These are phyloP conservation scores for Suillus ampliporus DNA, from an alignment of 768 basidiomycete species.

Conservation along the genomic window DNA sequence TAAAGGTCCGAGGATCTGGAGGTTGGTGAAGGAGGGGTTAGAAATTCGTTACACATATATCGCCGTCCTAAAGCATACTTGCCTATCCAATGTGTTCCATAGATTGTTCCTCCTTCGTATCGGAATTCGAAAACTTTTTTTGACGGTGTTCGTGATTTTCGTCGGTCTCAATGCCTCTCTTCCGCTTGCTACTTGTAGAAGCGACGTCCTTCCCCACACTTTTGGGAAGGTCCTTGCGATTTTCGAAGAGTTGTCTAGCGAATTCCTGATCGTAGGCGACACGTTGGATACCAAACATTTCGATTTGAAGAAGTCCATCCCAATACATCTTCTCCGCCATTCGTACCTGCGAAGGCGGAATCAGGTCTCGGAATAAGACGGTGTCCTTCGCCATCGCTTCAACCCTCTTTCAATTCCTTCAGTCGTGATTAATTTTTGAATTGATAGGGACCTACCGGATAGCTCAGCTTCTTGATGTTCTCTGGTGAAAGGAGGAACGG, in stretches of 20 bases:
- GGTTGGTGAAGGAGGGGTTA: constrained; percentile 12
- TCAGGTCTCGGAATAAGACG: constrained; percentile 25
- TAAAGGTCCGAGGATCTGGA: constrained; percentile 47
- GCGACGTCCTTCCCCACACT: not conserved
- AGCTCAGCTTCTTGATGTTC: constrained; percentile 17
- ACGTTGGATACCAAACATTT: constrained; percentile 32
- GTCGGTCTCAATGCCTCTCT: not conserved
- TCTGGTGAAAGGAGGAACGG: constrained; percentile 21
- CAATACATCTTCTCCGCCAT: constrained; percentile 36
- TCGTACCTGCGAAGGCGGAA: constrained; percentile 28
- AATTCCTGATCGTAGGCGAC: constrained; percentile 24
- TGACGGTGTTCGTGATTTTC: not conserved
- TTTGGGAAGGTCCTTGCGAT: constrained; percentile 2
- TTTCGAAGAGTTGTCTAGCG: constrained; percentile 18
- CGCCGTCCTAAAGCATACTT: not conserved
- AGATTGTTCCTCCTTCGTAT: not conserved
- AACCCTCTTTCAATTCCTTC: constrained; percentile 23
- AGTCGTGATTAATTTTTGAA: constrained; percentile 4
- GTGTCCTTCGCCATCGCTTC: constrained; percentile 21
- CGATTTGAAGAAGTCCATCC: constrained; percentile 33
- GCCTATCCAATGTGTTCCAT: not conserved
- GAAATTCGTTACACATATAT: not conserved
- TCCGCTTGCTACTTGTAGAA: not conserved
- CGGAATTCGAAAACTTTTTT: not conserved
- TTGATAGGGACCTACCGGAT: constrained; percentile 13